Percentiles rank a stretch among this genome's conserved stretches.
These are phyloP conservation scores for Macadamia integrifolia DNA, from an alignment of 164 flowering plant genomes.

Conservation along the genomic window DNA sequence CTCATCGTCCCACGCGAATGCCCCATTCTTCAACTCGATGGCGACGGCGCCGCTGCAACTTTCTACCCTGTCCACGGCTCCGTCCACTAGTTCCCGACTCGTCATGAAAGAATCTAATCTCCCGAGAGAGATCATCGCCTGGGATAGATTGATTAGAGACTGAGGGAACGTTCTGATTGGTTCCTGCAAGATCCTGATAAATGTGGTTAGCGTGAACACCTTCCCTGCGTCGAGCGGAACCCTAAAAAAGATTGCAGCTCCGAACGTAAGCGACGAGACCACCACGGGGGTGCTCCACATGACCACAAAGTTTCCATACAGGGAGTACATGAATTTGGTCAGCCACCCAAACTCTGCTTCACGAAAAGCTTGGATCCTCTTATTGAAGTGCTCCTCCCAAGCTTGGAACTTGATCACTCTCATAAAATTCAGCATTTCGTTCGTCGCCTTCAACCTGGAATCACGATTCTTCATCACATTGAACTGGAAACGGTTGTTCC, in stretches of 20 bases:
- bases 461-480: slow-evolving; percentile 71
- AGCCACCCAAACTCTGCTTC: slow-evolving; percentile 72
- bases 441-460: slow-evolving; percentile 78
- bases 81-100: slow-evolving; percentile 60
- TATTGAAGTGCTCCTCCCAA: slow-evolving; percentile 85
- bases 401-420: slow-evolving; percentile 93
- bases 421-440: slow-evolving; percentile 91
- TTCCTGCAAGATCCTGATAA: slow-evolving; percentile 84
- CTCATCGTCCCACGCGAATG: slow-evolving; percentile 90
- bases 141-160: slow-evolving; percentile 66
- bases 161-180: slow-evolving; percentile 86
- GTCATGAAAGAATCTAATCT: slow-evolving; percentile 68
- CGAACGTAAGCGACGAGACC: slow-evolving; percentile 48
- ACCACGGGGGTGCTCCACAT: slow-evolving; percentile 77
- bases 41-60: slow-evolving; percentile 45
- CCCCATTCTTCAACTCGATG: slow-evolving; percentile 63
- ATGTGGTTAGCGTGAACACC: slow-evolving; percentile 69
- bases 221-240: slow-evolving; percentile 52
- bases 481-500: slow-evolving; percentile 58
- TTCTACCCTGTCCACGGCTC: slow-evolving; percentile 54
- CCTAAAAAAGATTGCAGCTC: slow-evolving; percentile 46
- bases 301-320: slow-evolving; percentile 57
- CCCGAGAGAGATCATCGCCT: slow-evolving; percentile 76
- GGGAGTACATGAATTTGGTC: slow-evolving; percentile 59
- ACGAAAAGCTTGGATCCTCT: slow-evolving; percentile 56